Base-by-base conservation (phyloP, 2,329 filamentous ascomycete species). In the Acrodontium crateriforme region DNA sequence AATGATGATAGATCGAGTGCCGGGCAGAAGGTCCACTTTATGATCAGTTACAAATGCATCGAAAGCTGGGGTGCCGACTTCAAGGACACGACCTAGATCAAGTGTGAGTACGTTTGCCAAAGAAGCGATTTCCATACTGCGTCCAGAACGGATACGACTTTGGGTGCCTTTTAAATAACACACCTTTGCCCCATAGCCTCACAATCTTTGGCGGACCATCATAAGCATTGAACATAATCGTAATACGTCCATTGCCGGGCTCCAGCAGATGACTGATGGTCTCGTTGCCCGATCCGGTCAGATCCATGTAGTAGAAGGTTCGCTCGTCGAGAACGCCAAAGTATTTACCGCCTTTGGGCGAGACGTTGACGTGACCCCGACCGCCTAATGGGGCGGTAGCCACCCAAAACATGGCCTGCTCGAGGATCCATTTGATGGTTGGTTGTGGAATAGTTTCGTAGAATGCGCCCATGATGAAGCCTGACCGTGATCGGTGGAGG, bases 291-390 rank as follows among this genome's bases (percentile, higher is more conserved):
- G 45, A 51, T 9, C 59, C 59, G 2, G 49, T 52, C 0, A 61
- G 45, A 29, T 62, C 59, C 38, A 59, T 48, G 35, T 59, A 62
- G 56, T 56, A 61, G 42, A 61, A 62, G 1, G 49, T 47, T 4
- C 44, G 48, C 5, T 52, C 40, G 17, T 52, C 47, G 3, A 56
- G 24, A 14, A 62, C 47, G 16, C 58, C 58, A 31, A 60, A 59
- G 34, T 54, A 56, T 16, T 50, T 27, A 5, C 58, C 57, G 30
- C 59, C 58, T 39, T 62, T 62, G 2, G 59, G 59, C 0, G 55
- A 59, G 36, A 61, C 49, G 35, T 62, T 62, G 37, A 62, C 56
- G 40, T 62, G 58, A 13, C 58, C 58, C 3, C 38, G 18, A 13
- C 35, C 38, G 3, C 54, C 50, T 5, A 62, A 50, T 1, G 58